A percentile compares a stretch with the other conserved stretches of the same genome.
phyloP scores from a whole-genome alignment of 2,329 filamentous ascomycete genomes.

The Chaetomium sp. region DNA sequence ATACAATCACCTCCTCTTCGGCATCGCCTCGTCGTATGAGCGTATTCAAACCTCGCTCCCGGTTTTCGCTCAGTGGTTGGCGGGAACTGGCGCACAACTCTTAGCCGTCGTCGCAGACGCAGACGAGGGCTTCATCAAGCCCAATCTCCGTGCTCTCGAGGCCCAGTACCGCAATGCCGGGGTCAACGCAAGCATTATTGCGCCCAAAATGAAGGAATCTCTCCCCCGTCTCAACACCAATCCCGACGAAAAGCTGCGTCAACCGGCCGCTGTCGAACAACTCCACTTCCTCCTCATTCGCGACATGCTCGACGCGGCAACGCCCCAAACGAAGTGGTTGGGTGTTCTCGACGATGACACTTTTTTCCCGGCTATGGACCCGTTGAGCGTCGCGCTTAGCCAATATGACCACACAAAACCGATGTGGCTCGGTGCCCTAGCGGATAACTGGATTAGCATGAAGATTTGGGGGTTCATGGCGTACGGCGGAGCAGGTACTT shows the following conservation, averaged over 20 bases:
- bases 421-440: slow-evolving; percentile 50
- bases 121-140: slow-evolving; percentile 5
- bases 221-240: slow-evolving; percentile 5
- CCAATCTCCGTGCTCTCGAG: slow-evolving; percentile 24
- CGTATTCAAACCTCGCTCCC: slow-evolving; percentile 45
- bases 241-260: slow-evolving; percentile 21
- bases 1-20: slow-evolving; percentile 50
- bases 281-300: slow-evolving; percentile 52
- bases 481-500: slow-evolving; percentile 55
- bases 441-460: slow-evolving; percentile 49
- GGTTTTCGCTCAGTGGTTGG: slow-evolving; percentile 51
- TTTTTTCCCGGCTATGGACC: slow-evolving; percentile 51
- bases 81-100: slow-evolving; percentile 43
- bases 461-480: slow-evolving; percentile 51
- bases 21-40: slow-evolving; percentile 47
- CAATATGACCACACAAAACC: slow-evolving; percentile 43
- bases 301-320: slow-evolving; percentile 40
- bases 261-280: slow-evolving; percentile 38
- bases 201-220: slow-evolving; percentile 25
- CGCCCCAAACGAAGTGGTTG: slow-evolving; percentile 45
- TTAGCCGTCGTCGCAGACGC: slow-evolving; percentile 46
- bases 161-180: slow-evolving; percentile 26
- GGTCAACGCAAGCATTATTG: slow-evolving; percentile 26
- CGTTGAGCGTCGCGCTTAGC: slow-evolving; percentile 41
- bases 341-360: slow-evolving; percentile 58